Evolutionary conservation across 2,329 filamentous ascomycete species (phyloP).

Genomic region (Clonostachys byssicola): DNA sequence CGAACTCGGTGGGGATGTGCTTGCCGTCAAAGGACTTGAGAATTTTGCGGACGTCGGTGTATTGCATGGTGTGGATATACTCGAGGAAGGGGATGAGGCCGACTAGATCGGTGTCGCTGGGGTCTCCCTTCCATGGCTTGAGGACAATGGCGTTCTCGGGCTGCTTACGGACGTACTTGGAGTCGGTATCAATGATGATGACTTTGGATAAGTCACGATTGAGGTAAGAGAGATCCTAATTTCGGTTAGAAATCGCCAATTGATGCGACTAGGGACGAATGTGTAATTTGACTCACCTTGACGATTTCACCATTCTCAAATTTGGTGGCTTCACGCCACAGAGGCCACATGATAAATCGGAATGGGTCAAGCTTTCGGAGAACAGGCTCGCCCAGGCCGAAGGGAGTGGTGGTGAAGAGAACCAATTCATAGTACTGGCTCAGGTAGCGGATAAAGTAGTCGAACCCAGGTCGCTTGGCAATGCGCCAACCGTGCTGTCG

Average conservation of each 20-base stretch:
- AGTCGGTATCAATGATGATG: slow-evolving; percentile 86
- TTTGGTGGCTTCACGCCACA: slow-evolving; percentile 94
- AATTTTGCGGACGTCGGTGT: slow-evolving; percentile 79
- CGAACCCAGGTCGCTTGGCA: slow-evolving; percentile 89
- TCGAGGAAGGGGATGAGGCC: slow-evolving; percentile 93
- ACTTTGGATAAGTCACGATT: slow-evolving; percentile 96
- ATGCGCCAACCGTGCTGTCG: slow-evolving; percentile 93
- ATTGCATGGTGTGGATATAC: slow-evolving; percentile 92
- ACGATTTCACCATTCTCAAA: slow-evolving; percentile 95
- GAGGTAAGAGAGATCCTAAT: slow-evolving; percentile 89
- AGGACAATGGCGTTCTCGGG: slow-evolving; percentile 96
- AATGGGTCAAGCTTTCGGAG: slow-evolving; percentile 93
- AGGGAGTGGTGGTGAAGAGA: slow-evolving; percentile 87
- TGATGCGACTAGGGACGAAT: background rate
- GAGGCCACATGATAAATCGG: slow-evolving; percentile 89
- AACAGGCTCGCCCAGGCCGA: slow-evolving; percentile 78
- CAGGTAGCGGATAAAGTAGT: slow-evolving; percentile 96
- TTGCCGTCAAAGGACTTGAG: slow-evolving; percentile 86
- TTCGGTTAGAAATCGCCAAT: slow-evolving; percentile 7
- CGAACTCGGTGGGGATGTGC: slow-evolving; percentile 86
- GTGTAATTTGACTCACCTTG: slow-evolving; percentile 58
- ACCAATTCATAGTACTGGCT: slow-evolving; percentile 98
- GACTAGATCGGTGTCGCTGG: slow-evolving; percentile 81
- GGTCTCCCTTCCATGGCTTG: slow-evolving; percentile 82
- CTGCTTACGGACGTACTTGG: slow-evolving; percentile 77